Evolutionary conservation across 2,329 filamentous ascomycete species (phyloP), one percentile per base, ranked within the genome.

Genomic region (Trichoderma citrinoviride): DNA sequence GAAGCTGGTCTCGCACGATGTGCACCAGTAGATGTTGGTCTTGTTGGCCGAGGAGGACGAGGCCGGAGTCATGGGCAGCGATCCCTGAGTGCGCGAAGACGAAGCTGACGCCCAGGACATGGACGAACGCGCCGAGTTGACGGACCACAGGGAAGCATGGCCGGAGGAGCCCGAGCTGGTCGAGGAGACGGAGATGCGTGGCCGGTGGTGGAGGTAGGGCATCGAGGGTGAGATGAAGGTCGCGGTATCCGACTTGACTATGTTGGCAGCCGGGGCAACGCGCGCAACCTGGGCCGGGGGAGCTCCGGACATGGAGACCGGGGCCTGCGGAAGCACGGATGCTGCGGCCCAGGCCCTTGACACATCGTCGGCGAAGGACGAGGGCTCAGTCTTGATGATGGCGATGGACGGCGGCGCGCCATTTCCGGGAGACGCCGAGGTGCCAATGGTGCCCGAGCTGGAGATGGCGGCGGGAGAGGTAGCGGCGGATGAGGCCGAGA

Each of bases 1-100:
- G 72, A 89, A 87, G 52, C 85, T 87, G 55, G 87, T 87, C 73
- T 89, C 86, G 74, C 81, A 85, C 19, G 81, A 83, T 5, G 82
- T 85, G 71, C 82, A 85, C 82, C 82, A 85, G 73, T 84, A 85
- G 29, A 83, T 80, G 67, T 83, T 82, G 53, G 77, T 77, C 70
- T 77, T 76, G 63, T 70, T 75, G 58, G 71, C 69, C 43, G 68
- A 72, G 64, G 71, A 70, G 21, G 73, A 69, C 29, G 75, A 75
- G n/a, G 68, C 55, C 1, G 70, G 76, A 7, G 75, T 75, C 66
- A 78, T 72, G 29, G 77, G 73, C 44, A 79, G 72, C 44, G 77
- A 74, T 12, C 76, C 73, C 69, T 78, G 76, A 21, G 77, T 73
- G 54, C 77, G 73, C 40, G 71, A 70, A 64, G 73, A 72, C 54